Conservation (phyloP, 2,329 filamentous ascomycete genomes). For the Phoma herbarum region DNA sequence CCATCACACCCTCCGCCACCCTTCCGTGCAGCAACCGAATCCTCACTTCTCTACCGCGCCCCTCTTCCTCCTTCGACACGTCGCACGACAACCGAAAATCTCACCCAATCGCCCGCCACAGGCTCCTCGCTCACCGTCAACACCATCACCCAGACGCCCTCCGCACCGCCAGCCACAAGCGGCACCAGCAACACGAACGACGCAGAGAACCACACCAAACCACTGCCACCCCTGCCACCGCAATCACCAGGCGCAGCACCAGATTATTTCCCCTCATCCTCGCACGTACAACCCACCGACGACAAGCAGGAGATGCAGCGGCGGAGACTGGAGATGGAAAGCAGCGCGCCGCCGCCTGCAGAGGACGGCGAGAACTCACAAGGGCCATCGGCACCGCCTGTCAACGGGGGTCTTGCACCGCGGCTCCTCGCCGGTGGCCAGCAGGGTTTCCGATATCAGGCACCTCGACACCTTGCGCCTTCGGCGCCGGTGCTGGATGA, state of each 20-base stretch:
- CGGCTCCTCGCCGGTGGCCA: slow-evolving; percentile 15
- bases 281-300: slow-evolving; percentile 59
- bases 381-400: slow-evolving; percentile 32
- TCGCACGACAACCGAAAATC: slow-evolving; percentile 24
- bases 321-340: slow-evolving; percentile 51
- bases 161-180: slow-evolving; percentile 10
- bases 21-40: slow-evolving; percentile 30
- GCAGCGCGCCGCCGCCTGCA: slow-evolving; percentile 52
- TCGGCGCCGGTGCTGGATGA: slow-evolving; percentile 45
- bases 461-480: not conserved
- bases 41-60: slow-evolving; percentile 20
- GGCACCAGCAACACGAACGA: slow-evolving; percentile 1
- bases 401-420: not conserved
- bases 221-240: slow-evolving; percentile 33
- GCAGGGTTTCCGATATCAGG: slow-evolving; percentile 27
- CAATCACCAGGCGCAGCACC: slow-evolving; percentile 34
- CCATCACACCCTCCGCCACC: slow-evolving; percentile 38
- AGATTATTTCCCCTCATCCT: slow-evolving; percentile 44
- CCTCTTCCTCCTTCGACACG: slow-evolving; percentile 24
- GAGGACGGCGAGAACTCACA: slow-evolving; percentile 30
- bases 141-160: slow-evolving; percentile 25
- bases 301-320: slow-evolving; percentile 82
- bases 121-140: slow-evolving; percentile 40
- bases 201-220: slow-evolving; percentile 27
- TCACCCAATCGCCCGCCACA: slow-evolving; percentile 26